These are phyloP conservation scores for Cladosporium sp. DNA, from an alignment of 2,329 filamentous ascomycete species.

Conservation along the genomic window DNA sequence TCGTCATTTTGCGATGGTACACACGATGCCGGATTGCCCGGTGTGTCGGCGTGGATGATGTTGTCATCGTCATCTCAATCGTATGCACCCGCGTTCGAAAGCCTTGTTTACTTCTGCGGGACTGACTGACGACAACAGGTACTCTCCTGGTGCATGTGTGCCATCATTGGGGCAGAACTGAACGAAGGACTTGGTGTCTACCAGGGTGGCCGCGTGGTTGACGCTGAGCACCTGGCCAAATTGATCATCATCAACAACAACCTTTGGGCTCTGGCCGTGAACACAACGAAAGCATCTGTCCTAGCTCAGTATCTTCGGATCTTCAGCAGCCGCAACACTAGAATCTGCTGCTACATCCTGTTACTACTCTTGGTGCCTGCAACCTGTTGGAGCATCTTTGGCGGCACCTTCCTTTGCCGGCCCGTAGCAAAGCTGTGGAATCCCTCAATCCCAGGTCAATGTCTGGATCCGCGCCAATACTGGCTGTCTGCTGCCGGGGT, in stretches of 20 bases:
- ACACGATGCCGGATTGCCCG: conserved; percentile 30
- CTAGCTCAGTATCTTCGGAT: conserved; percentile 48
- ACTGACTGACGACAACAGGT: conserved; percentile 17
- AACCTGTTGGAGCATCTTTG: conserved; percentile 32
- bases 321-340: conserved; percentile 35
- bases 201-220: conserved; percentile 8
- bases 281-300: conserved; percentile 44
- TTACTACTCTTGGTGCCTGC: conserved; percentile 29
- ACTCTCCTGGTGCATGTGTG: conserved; percentile 28
- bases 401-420: conserved; percentile 39
- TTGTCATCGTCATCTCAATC: conserved; percentile 33
- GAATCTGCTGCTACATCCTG: conserved; percentile 36
- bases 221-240: conserved; percentile 23
- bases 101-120: neutral
- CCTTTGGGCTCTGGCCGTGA: conserved; percentile 31
- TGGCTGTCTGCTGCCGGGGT: conserved; percentile 44
- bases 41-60: conserved; percentile 34
- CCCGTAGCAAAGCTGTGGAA: conserved; percentile 42
- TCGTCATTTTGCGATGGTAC: conserved; percentile 33
- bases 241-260: conserved; percentile 31
- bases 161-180: conserved; percentile 24
- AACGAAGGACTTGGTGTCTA: conserved; percentile 23
- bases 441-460: conserved; percentile 29
- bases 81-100: conserved; percentile 18
- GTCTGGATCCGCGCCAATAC: conserved; percentile 36